phyloP scores from a whole-genome alignment of 2,329 filamentous ascomycete species.

The Hirsutella rhossiliensis region DNA sequence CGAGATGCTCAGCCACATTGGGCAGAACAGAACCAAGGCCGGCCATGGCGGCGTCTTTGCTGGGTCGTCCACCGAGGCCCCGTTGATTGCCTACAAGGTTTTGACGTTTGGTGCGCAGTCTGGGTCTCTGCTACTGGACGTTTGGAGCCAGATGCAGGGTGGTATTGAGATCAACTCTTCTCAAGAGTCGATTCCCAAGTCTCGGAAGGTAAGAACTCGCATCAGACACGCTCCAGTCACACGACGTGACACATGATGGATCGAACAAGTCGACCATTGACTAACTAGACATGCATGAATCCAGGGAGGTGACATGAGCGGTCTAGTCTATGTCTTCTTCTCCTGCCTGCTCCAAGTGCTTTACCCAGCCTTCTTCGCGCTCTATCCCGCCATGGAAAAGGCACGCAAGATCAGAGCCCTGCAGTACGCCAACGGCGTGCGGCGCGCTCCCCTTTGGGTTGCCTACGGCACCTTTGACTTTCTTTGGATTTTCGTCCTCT shows the following conservation, averaged over 20 bases:
- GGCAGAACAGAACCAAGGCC: not conserved
- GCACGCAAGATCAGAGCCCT: constrained; percentile 63
- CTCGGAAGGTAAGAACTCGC: constrained; percentile 25
- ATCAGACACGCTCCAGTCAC: too few species aligned
- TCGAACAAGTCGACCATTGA: too few species aligned
- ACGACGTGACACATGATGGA: too few species aligned
- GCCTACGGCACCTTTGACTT: constrained; percentile 73
- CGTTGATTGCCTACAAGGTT: constrained; percentile 6
- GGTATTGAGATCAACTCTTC: constrained; percentile 32
- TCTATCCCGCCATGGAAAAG: constrained; percentile 73
- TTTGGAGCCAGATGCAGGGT: constrained; percentile 11
- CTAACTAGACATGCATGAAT: constrained; percentile 23
- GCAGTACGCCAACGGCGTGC: constrained; percentile 78
- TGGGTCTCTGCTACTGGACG: constrained; percentile 5
- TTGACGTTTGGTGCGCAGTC: constrained; percentile 1
- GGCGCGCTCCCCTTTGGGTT: constrained; percentile 64
- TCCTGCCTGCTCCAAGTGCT: constrained; percentile 59
- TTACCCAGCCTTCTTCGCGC: constrained; percentile 53
- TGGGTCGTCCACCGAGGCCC: constrained; percentile 4
- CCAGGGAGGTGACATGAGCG: constrained; percentile 9
- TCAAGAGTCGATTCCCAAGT: constrained; percentile 46
- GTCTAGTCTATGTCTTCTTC: constrained; percentile 56
- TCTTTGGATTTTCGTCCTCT: too few species aligned
- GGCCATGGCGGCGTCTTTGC: constrained; percentile 5
- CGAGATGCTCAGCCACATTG: constrained; percentile 4